A percentile compares a stretch with the other conserved stretches of the same genome.
phyloP scores from a whole-genome alignment of 805 yeast species.

The Saccharomyces paradoxus region DNA sequence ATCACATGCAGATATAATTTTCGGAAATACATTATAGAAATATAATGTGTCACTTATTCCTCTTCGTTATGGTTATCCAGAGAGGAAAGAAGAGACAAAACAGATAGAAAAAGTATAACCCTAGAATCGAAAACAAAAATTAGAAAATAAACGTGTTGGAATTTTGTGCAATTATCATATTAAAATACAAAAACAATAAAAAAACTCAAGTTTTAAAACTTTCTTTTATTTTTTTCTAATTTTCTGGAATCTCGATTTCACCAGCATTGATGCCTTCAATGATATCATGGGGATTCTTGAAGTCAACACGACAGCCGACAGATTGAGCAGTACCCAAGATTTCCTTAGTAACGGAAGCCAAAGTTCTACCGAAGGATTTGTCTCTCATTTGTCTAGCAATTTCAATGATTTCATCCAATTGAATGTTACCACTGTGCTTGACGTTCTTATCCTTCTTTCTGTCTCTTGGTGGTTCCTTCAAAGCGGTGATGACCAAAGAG shows the following conservation, averaged over 20 bases:
- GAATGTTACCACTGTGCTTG: conserved; percentile 98
- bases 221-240: conserved; percentile 23
- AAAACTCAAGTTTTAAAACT: conserved; percentile 5
- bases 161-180: conserved; percentile 1
- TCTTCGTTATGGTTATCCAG: neutral
- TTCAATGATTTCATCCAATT: conserved; percentile 91
- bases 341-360: conserved; percentile 96
- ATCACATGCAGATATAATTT: conserved; percentile 2
- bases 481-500: conserved; percentile 95
- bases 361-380: conserved; percentile 95
- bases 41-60: neutral
- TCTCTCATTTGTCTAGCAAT: conserved; percentile 96
- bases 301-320: conserved; percentile 98
- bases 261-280: conserved; percentile 98
- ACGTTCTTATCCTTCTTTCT: conserved; percentile 99
- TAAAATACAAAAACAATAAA: conserved; percentile 3
- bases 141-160: conserved; percentile 5
- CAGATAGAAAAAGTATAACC: conserved; percentile 13
- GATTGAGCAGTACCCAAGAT: conserved; percentile 99
- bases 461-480: conserved; percentile 99
- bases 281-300: conserved; percentile 98
- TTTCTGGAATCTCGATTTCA: conserved; percentile 66
- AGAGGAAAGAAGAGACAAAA: conserved; percentile 1
- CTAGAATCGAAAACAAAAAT: neutral
- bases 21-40: conserved; percentile 6